Percentiles rank a stretch among this genome's conserved stretches.
Evolutionary conservation across 164 flowering plant genomes (phyloP).

Genomic region (Aristolochia californica): DNA sequence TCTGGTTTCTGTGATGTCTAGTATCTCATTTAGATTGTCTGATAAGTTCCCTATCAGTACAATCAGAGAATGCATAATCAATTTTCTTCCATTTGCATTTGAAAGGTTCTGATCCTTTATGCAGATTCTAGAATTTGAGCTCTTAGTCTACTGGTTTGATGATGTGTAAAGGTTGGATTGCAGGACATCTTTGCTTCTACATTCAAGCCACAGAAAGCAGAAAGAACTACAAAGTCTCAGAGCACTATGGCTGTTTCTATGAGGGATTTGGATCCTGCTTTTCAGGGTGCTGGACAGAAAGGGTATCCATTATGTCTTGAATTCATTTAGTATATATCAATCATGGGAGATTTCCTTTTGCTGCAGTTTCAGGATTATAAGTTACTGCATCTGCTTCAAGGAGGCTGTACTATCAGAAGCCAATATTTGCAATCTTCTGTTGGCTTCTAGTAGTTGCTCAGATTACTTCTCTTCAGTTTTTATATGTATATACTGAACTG

Average conservation of each 20-base stretch:
- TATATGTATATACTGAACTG: too few species aligned
- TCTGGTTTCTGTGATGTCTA: too few species aligned
- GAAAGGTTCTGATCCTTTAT: not conserved
- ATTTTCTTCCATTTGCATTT: not conserved
- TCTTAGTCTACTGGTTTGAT: not conserved
- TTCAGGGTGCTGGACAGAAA: constrained; percentile 96
- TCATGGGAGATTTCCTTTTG: not conserved
- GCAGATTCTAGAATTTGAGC: not conserved
- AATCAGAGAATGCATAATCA: not conserved
- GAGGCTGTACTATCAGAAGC: too few species aligned
- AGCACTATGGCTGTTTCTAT: constrained; percentile 77
- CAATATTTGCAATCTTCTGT: too few species aligned
- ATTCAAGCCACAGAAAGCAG: constrained; percentile 10
- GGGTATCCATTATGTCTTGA: constrained; percentile 25
- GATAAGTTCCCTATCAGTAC: not conserved
- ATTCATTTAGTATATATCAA: not conserved
- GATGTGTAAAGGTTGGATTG: constrained; percentile 6
- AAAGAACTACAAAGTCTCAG: constrained; percentile 13
- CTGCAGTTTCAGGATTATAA: not conserved
- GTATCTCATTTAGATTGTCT: too few species aligned
- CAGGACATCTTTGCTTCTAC: constrained; percentile 20
- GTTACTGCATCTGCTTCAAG: not conserved
- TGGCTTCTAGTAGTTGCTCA: too few species aligned
- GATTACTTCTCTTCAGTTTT: too few species aligned
- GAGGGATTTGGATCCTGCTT: constrained; percentile 89